Percentiles rank a stretch among this genome's conserved stretches.
phyloP scores from a whole-genome alignment of 208 protist species.

The Leishmania guyanensis region DNA sequence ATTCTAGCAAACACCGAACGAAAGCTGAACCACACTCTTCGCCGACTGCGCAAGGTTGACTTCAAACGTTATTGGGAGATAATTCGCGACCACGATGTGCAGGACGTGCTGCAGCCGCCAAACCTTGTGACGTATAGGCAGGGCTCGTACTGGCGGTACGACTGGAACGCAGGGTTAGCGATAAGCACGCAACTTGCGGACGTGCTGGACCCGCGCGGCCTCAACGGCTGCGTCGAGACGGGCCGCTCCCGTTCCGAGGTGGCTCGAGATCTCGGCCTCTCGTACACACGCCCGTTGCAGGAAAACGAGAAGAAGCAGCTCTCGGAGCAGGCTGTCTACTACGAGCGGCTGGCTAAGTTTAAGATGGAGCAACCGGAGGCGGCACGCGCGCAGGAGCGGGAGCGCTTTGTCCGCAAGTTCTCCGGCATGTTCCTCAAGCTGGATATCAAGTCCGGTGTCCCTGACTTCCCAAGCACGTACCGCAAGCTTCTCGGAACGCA shows the following conservation, averaged over 20 bases:
- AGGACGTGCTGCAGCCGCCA: conserved; percentile 87
- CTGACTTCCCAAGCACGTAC: conserved; percentile 90
- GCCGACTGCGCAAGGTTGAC: conserved; percentile 86
- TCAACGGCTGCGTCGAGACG: conserved; percentile 92
- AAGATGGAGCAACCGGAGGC: conserved; percentile 92
- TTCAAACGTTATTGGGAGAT: conserved; percentile 93
- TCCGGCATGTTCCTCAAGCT: conserved; percentile 91
- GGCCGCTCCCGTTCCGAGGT: conserved; percentile 90
- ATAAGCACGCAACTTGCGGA: conserved; percentile 87
- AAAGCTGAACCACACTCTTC: conserved; percentile 79
- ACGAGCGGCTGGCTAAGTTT: conserved; percentile 89
- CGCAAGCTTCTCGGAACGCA: conserved; percentile 84
- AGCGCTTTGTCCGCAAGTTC: conserved; percentile 90
- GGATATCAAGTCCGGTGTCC: conserved; percentile 78
- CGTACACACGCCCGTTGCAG: conserved; percentile 87
- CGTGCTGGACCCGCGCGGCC: conserved; percentile 83
- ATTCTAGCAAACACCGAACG: conserved; percentile 77
- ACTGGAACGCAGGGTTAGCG: conserved; percentile 89
- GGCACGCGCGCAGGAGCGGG: conserved; percentile 79
- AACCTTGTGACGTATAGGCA: conserved; percentile 88
- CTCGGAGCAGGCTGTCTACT: conserved; percentile 87
- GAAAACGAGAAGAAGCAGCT: conserved; percentile 92
- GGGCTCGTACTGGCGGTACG: conserved; percentile 88
- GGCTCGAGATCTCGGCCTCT: conserved; percentile 87
- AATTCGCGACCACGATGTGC: conserved; percentile 91